Conservation (phyloP, 2,329 filamentous ascomycete genomes). For the Epichloe bromicola region DNA sequence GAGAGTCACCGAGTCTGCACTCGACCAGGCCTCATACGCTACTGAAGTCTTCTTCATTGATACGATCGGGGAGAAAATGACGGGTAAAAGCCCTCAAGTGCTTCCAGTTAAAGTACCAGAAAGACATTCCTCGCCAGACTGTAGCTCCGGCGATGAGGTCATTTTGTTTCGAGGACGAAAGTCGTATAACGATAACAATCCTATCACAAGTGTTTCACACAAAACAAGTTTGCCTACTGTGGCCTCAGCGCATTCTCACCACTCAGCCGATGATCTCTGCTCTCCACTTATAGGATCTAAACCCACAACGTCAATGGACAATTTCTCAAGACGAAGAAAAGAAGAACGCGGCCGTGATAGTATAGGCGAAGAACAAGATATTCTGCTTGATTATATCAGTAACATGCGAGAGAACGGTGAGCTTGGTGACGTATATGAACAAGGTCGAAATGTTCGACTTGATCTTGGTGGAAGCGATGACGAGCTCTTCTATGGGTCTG, state of each 20-base stretch:
- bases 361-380: conserved; percentile 31
- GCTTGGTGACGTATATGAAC: conserved; percentile 49
- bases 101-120: conserved; percentile 8
- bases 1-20: background rate
- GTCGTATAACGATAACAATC: conserved; percentile 9
- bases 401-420: conserved; percentile 43
- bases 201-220: background rate
- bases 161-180: conserved; percentile 51
- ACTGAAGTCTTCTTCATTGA: conserved; percentile 24
- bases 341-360: background rate
- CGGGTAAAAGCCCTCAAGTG: background rate
- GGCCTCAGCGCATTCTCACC: background rate
- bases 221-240: background rate
- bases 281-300: background rate
- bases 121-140: conserved; percentile 11
- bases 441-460: conserved; percentile 37
- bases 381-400: conserved; percentile 57
- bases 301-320: background rate
- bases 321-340: background rate
- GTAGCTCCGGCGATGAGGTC: conserved; percentile 50
- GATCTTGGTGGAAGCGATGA: conserved; percentile 17
- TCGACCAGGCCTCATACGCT: background rate
- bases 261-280: background rate
- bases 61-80: conserved; percentile 16
- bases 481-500: conserved; percentile 2